A percentile compares a stretch with the other conserved stretches of the same genome.
Evolutionary conservation across 441 rosid genomes (phyloP).

Genomic region (Raphanus hybrid): DNA sequence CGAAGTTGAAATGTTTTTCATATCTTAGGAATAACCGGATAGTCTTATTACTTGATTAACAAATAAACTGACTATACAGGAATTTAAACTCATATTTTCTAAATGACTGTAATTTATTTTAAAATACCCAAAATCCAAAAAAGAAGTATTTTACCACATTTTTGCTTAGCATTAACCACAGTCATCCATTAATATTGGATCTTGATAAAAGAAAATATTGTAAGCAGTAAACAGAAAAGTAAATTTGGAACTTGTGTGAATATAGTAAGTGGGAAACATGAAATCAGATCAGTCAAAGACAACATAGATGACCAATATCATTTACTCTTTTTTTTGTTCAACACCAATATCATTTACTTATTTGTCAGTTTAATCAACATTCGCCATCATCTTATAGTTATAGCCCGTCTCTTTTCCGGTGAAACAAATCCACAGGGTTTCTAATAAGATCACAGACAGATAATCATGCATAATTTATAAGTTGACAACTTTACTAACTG

Average conservation of each 20-base stretch:
- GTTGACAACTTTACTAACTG: conserved; percentile 25
- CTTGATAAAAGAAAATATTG: neutral
- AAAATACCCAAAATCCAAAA: too few relatives aligned
- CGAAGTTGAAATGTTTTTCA: too few relatives aligned
- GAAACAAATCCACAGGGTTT: neutral
- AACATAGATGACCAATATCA: neutral
- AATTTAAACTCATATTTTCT: too few relatives aligned
- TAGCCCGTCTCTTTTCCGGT: neutral
- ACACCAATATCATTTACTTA: neutral
- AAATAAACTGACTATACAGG: too few relatives aligned
- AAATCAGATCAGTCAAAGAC: neutral
- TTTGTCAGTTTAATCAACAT: conserved; percentile 1
- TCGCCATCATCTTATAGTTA: neutral
- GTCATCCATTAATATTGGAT: neutral
- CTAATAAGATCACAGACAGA: neutral
- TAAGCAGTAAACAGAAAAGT: neutral
- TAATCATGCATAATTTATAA: neutral
- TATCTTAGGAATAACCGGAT: too few relatives aligned
- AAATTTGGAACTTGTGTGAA: neutral
- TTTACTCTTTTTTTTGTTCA: too few relatives aligned
- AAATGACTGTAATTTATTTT: too few relatives aligned
- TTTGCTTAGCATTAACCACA: neutral
- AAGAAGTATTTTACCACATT: too few relatives aligned
- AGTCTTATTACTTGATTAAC: too few relatives aligned
- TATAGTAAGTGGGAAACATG: conserved; percentile 13